Percentiles rank a stretch among this genome's conserved stretches.
Evolutionary conservation across 768 basidiomycete genomes (phyloP).

Genomic region (Hypholoma fasciculare): DNA sequence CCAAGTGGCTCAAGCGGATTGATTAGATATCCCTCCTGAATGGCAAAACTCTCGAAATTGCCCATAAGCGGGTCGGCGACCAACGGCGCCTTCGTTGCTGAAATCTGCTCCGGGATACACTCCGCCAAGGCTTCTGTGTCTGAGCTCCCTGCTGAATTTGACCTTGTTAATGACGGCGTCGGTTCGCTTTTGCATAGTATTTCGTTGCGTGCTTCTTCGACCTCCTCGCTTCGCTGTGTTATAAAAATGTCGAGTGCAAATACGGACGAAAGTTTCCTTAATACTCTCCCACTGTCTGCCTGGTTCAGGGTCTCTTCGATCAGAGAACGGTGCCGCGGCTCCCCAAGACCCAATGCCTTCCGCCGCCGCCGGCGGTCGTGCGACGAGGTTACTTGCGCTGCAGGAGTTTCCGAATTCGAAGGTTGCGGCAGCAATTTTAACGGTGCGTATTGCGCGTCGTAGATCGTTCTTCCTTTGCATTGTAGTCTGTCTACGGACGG

Average conservation of each 20-base stretch:
- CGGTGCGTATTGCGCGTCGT: background rate
- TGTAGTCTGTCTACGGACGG: constrained; percentile 1
- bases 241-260: background rate
- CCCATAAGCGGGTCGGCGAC: background rate
- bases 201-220: background rate
- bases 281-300: background rate
- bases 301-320: background rate
- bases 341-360: background rate
- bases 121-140: background rate
- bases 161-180: background rate
- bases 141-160: background rate
- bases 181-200: background rate
- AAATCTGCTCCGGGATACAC: background rate
- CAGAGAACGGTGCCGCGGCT: background rate
- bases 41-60: background rate
- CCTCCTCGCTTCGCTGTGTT: background rate
- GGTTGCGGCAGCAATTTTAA: background rate
- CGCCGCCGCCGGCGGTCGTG: background rate
- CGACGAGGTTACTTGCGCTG: background rate
- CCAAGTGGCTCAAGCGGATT: background rate
- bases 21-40: background rate
- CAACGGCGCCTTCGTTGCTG: background rate
- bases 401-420: background rate
- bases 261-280: background rate
- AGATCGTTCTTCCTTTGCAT: constrained; percentile 10